These are phyloP conservation scores for Oxytropis ochrocephala DNA, from an alignment of 306 rosid species.

Conservation along the genomic window DNA sequence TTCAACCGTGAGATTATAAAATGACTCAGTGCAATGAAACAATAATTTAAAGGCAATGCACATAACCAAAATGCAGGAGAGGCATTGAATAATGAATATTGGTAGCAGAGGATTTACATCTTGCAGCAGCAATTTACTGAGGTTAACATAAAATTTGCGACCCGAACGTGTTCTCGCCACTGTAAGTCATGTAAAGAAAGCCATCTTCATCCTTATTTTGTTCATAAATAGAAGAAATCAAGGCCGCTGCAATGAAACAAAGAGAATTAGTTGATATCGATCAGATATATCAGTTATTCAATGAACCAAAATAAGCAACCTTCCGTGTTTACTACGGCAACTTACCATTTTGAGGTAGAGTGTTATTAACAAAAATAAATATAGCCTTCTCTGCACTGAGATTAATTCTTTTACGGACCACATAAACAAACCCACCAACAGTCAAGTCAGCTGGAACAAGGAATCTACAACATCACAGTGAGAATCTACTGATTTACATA, in stretches of 20 bases:
- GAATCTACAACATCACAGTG: slow-evolving; percentile 41
- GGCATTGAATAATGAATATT: background rate
- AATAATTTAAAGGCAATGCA: background rate
- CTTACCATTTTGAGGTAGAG: slow-evolving; percentile 77
- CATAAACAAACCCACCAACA: slow-evolving; percentile 73
- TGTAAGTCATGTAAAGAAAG: slow-evolving; percentile 78
- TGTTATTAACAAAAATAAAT: slow-evolving; percentile 60
- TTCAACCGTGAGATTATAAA: too few species aligned
- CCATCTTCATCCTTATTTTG: slow-evolving; percentile 79
- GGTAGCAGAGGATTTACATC: slow-evolving; percentile 17
- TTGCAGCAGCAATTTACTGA: slow-evolving; percentile 30
- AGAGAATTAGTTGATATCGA: background rate
- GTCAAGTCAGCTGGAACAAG: slow-evolving; percentile 85
- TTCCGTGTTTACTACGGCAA: background rate
- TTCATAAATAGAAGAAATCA: slow-evolving; percentile 30
- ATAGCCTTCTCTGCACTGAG: slow-evolving; percentile 79
- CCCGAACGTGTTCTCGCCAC: slow-evolving; percentile 55
- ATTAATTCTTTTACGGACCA: slow-evolving; percentile 78
- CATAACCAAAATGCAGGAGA: background rate
- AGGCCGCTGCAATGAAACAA: slow-evolving; percentile 36
- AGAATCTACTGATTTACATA: slow-evolving; percentile 13
- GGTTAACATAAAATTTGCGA: background rate
- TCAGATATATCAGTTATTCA: too few species aligned
- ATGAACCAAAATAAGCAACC: too few species aligned
- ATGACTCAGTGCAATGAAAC: too few species aligned